phyloP scores from a whole-genome alignment of 306 rosid genomes.

The Cotoneaster glaucophyllus region DNA sequence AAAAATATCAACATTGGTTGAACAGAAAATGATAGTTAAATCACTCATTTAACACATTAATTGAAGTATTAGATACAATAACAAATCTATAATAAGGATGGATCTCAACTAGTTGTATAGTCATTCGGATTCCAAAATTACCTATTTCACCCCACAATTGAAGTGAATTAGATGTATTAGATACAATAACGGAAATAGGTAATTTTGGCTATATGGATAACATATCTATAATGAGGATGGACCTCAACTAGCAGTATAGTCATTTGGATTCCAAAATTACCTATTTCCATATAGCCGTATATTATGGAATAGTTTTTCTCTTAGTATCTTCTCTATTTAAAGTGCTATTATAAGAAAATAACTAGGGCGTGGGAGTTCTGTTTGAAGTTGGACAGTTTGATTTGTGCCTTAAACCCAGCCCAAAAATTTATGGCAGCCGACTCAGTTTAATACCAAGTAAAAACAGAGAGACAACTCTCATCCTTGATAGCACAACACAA shows the following conservation, averaged over 20 bases:
- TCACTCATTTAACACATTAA: not conserved
- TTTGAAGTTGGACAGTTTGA: not conserved
- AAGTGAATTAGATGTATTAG: not conserved
- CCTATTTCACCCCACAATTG: not conserved
- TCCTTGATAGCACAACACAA: not conserved
- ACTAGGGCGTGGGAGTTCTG: not conserved
- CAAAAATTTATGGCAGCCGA: not conserved
- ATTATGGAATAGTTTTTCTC: not conserved
- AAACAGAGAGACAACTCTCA: not conserved
- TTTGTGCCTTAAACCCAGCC: not conserved
- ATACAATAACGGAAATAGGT: not conserved
- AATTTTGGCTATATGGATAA: not conserved
- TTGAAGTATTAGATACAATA: not conserved
- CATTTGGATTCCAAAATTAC: not conserved
- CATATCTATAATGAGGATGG: not conserved
- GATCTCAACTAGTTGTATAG: not conserved
- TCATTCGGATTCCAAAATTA: not conserved
- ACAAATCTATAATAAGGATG: not conserved
- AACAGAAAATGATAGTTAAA: not conserved
- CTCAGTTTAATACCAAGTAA: not conserved
- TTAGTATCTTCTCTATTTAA: not conserved
- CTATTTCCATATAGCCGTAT: not conserved
- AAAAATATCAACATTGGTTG: not conserved
- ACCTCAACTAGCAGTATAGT: not conserved
- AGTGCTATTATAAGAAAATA: not conserved